Evolutionary conservation across 1,284 basidiomycete species (phyloP).

Genomic region (Abortiporus biennis): DNA sequence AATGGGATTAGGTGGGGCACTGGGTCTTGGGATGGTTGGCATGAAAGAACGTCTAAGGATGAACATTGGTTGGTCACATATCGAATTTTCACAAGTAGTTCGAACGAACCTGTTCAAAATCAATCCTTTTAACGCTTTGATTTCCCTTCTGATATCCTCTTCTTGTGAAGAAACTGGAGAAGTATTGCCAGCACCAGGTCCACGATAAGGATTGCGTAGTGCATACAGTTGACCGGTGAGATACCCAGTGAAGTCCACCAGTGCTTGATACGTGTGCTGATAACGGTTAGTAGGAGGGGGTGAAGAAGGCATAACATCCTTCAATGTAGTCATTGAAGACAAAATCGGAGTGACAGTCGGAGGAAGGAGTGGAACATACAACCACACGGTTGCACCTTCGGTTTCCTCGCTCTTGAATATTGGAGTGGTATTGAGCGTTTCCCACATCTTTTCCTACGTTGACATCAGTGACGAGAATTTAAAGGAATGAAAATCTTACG

Average conservation of each 20-base stretch:
- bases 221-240: slow-evolving; percentile 57
- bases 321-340: slow-evolving; percentile 40
- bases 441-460: slow-evolving; percentile 51
- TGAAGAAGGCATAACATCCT: slow-evolving; percentile 34
- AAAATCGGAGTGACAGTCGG: slow-evolving; percentile 38
- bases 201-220: slow-evolving; percentile 28
- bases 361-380: slow-evolving; percentile 37
- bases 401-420: slow-evolving; percentile 34
- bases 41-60: slow-evolving; percentile 43
- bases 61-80: slow-evolving; percentile 1
- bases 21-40: slow-evolving; percentile 26
- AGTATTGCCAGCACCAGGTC: slow-evolving; percentile 21
- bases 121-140: slow-evolving; percentile 60
- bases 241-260: slow-evolving; percentile 63
- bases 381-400: slow-evolving; percentile 39
- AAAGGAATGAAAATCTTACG: slow-evolving; percentile 31
- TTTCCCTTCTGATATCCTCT: slow-evolving; percentile 59
- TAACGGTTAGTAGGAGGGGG: slow-evolving; percentile 22
- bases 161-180: slow-evolving; percentile 35
- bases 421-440: slow-evolving; percentile 46
- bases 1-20: slow-evolving; percentile 1
- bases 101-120: slow-evolving; percentile 51
- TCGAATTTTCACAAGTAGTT: background rate
- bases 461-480: background rate
- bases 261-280: slow-evolving; percentile 50